A percentile compares a stretch with the other conserved stretches of the same genome.
These are phyloP conservation scores for Metschnikowia peoriensis DNA, from an alignment of 805 yeast species.

Conservation along the genomic window DNA sequence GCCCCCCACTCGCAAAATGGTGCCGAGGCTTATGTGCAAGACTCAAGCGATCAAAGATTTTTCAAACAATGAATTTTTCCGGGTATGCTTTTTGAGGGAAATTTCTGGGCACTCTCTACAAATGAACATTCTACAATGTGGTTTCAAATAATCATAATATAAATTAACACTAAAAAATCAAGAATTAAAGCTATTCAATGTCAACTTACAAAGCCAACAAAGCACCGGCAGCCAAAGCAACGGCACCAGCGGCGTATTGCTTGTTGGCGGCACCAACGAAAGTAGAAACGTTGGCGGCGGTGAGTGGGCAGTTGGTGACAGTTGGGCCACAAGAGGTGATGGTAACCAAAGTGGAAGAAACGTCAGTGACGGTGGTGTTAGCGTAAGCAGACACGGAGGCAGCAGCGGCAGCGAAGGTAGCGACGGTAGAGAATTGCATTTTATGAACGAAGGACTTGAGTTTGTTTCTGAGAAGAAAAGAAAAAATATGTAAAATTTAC, in stretches of 20 bases:
- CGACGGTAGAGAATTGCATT: conserved; percentile 25
- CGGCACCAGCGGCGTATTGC: conserved; percentile 30
- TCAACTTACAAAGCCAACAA: conserved; percentile 31
- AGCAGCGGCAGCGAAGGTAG: conserved; percentile 20
- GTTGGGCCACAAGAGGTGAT: conserved; percentile 21
- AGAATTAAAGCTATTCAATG: conserved; percentile 12
- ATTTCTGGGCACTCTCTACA: background rate
- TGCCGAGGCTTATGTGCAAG: too few species aligned
- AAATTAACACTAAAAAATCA: conserved; percentile 14
- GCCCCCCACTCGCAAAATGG: too few species aligned
- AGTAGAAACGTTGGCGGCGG: conserved; percentile 18
- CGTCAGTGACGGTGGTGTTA: conserved; percentile 16
- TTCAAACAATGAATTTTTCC: too few species aligned
- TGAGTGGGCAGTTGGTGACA: conserved; percentile 21
- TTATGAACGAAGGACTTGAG: conserved; percentile 17
- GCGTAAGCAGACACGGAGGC: conserved; percentile 19
- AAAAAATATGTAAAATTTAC: background rate
- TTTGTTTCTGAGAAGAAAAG: conserved; percentile 2
- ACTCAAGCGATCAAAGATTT: too few species aligned
- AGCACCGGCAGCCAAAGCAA: conserved; percentile 24
- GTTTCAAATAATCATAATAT: conserved; percentile 6
- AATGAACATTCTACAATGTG: background rate
- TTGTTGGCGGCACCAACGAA: conserved; percentile 22
- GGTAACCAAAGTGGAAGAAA: conserved; percentile 20
- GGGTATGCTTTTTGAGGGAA: too few species aligned